phyloP scores from a whole-genome alignment of 768 basidiomycete genomes.

The Dacryopinax spathularia region DNA sequence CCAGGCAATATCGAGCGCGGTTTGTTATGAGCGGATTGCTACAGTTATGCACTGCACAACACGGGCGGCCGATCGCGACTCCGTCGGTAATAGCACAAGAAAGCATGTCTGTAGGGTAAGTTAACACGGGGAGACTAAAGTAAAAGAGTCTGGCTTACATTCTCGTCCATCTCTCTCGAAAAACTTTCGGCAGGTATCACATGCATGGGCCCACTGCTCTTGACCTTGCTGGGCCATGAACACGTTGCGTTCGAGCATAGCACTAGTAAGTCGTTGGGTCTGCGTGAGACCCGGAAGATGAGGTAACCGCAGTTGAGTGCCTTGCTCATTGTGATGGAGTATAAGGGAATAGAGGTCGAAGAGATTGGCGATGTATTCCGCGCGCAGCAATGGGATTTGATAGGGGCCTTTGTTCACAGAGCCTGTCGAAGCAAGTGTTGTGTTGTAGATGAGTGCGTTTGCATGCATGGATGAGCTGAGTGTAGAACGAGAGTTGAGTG shows the following conservation, averaged over 20 bases:
- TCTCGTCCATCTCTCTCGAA: neutral
- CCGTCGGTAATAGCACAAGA: constrained; percentile 21
- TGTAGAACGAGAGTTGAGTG: neutral
- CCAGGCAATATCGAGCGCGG: constrained; percentile 12
- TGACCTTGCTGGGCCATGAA: constrained; percentile 1
- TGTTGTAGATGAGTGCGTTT: neutral
- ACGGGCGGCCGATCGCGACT: constrained; percentile 23
- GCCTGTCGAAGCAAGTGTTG: neutral
- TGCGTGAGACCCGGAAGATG: neutral
- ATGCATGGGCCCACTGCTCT: constrained; percentile 5
- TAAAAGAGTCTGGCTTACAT: neutral
- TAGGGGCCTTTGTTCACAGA: neutral
- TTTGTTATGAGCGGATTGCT: constrained; percentile 11
- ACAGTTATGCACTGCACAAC: constrained; percentile 24
- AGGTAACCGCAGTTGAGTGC: neutral
- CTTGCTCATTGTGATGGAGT: neutral
- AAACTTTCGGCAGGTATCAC: neutral
- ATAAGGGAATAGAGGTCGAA: constrained; percentile 5
- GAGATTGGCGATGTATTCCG: neutral
- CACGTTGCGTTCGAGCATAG: neutral
- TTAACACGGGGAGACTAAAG: too few relatives aligned
- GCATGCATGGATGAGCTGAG: neutral
- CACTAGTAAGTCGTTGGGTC: neutral
- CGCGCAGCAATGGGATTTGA: neutral
- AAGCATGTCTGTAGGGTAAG: neutral